Evolutionary conservation across 202 grass and related monocot genomes (phyloP).

Genomic region (Bolboschoenoplectus hybrid): DNA sequence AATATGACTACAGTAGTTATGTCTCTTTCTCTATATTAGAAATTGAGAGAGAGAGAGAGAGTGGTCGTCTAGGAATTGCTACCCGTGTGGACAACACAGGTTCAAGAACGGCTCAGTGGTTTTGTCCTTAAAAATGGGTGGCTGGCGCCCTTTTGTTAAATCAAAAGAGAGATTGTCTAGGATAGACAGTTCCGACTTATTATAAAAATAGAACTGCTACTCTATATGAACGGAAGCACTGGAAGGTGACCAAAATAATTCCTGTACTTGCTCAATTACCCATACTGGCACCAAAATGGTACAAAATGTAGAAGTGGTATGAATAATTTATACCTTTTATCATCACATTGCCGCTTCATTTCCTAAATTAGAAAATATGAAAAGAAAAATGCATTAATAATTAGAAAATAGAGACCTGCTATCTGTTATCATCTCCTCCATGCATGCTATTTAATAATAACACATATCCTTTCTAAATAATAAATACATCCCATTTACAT

Average conservation of each 20-base stretch:
- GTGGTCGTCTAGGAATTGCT: background rate
- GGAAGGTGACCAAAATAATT: background rate
- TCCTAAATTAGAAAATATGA: slow-evolving; percentile 55
- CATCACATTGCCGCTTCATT: slow-evolving; percentile 96
- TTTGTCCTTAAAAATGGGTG: background rate
- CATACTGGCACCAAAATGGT: background rate
- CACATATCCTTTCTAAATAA: background rate
- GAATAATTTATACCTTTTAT: slow-evolving; percentile 73
- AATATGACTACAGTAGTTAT: background rate
- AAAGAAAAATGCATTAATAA: background rate
- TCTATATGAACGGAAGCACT: slow-evolving; percentile 7
- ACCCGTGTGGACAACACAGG: background rate
- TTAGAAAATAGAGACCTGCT: slow-evolving; percentile 19
- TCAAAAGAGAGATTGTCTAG: slow-evolving; percentile 1
- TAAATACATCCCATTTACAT: background rate
- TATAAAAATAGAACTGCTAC: background rate
- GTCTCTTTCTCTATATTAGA: background rate
- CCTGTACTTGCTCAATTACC: background rate
- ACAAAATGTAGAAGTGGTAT: slow-evolving; percentile 24
- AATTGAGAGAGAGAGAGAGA: background rate
- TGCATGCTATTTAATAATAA: background rate
- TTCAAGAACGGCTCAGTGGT: background rate
- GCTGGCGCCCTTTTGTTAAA: background rate
- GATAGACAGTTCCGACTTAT: slow-evolving; percentile 17
- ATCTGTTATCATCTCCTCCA: background rate